phyloP scores from a whole-genome alignment of 768 basidiomycete species.

The Sarcomyxa edulis region DNA sequence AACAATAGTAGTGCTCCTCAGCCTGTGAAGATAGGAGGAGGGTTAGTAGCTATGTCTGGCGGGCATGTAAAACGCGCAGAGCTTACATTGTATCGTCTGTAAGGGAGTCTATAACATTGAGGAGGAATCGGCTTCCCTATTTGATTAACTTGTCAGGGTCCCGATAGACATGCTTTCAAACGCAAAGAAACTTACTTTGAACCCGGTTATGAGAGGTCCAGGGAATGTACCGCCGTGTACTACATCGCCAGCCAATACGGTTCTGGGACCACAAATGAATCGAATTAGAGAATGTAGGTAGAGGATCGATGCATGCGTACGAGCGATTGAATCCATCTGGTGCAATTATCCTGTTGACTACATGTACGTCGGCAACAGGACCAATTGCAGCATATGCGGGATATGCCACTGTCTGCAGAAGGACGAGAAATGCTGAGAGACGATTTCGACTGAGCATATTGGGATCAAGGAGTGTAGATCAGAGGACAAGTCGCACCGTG shows the following conservation, averaged over 20 bases:
- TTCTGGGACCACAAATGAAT: neutral
- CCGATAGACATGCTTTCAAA: too few relatives aligned
- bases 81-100: constrained; percentile 4
- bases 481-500: too few relatives aligned
- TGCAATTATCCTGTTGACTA: constrained; percentile 8
- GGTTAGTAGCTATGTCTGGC: too few relatives aligned
- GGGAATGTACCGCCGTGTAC: constrained; percentile 17
- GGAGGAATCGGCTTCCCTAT: too few relatives aligned
- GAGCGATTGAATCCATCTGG: constrained; percentile 15
- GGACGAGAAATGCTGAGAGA: too few relatives aligned
- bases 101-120: constrained; percentile 4
- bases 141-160: too few relatives aligned
- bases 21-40: too few relatives aligned
- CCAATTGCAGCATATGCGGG: constrained; percentile 6
- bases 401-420: too few relatives aligned
- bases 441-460: too few relatives aligned
- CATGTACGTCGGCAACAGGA: constrained; percentile 6
- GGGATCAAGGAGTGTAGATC: too few relatives aligned
- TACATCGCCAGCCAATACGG: constrained; percentile 7
- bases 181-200: constrained; percentile 30
- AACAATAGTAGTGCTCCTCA: too few relatives aligned
- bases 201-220: constrained; percentile 28
- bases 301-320: constrained; percentile 3
- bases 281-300: neutral
- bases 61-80: too few relatives aligned